These are phyloP conservation scores for Paecilomyces niveus DNA, from an alignment of 2,329 filamentous ascomycete species.

Conservation along the genomic window DNA sequence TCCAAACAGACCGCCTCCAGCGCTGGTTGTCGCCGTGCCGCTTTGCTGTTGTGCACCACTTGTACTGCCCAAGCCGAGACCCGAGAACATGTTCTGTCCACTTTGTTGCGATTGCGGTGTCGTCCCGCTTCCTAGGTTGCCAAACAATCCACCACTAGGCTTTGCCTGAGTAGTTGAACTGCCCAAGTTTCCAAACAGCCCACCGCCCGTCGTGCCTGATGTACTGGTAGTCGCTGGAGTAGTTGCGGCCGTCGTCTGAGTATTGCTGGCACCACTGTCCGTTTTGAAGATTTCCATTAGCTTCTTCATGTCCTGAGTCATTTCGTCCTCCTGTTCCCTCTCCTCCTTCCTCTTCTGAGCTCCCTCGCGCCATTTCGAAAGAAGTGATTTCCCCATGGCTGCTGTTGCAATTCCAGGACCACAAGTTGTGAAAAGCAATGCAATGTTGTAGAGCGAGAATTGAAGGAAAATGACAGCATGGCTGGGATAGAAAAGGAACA, in stretches of 20 bases:
- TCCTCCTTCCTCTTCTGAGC: neutral
- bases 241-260: slow-evolving; percentile 18
- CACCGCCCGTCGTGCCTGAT: slow-evolving; percentile 11
- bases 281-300: slow-evolving; percentile 1
- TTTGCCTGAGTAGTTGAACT: slow-evolving; percentile 22
- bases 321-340: neutral
- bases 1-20: slow-evolving; percentile 24
- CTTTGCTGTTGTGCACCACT: slow-evolving; percentile 19
- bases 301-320: slow-evolving; percentile 4
- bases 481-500: neutral
- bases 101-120: slow-evolving; percentile 20
- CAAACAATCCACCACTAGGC: slow-evolving; percentile 26
- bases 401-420: neutral
- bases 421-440: neutral
- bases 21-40: slow-evolving; percentile 8
- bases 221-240: slow-evolving; percentile 20
- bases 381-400: neutral
- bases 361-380: neutral
- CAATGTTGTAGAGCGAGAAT: neutral
- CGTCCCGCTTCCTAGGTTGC: slow-evolving; percentile 14
- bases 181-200: slow-evolving; percentile 24
- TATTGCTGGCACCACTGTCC: slow-evolving; percentile 19
- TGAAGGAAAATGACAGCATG: neutral
- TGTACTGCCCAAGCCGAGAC: slow-evolving; percentile 10
- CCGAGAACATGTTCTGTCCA: slow-evolving; percentile 26